Percentiles rank a stretch among this genome's conserved stretches.
Conservation (phyloP, 108 stramenopile genomes). For the Fistulifera pelliculosa region DNA sequence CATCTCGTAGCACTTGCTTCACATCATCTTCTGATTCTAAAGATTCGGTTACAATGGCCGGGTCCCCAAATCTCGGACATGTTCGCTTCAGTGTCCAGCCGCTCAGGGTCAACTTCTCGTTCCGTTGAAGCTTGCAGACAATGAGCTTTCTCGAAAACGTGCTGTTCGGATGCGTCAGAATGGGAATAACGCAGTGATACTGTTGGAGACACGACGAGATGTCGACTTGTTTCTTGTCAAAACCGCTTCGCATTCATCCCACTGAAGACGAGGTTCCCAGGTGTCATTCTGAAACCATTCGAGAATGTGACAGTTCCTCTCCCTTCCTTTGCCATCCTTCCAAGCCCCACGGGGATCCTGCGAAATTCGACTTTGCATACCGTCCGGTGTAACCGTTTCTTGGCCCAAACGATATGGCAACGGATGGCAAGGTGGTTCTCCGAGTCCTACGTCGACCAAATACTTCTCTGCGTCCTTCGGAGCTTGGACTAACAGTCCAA, state of each 20-base stretch:
- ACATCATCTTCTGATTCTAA: no score
- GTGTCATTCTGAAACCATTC: constrained; percentile 10
- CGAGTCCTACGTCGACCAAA: constrained; percentile 39
- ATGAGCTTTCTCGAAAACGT: constrained; percentile 18
- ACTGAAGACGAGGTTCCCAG: constrained; percentile 19
- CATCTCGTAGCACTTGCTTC: no score
- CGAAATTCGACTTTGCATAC: constrained; percentile 18
- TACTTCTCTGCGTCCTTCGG: not conserved
- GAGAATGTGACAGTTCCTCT: constrained; percentile 2
- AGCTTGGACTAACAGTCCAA: not conserved
- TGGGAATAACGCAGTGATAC: not conserved
- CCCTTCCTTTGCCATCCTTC: not conserved
- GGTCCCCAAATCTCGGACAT: no score
- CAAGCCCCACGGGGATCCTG: constrained; percentile 1
- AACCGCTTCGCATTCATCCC: constrained; percentile 3
- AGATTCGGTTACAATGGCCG: no score
- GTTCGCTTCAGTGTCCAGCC: no score
- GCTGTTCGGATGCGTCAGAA: constrained; percentile 5
- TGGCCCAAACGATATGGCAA: constrained; percentile 9
- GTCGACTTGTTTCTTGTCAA: not conserved
- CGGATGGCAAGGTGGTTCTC: constrained; percentile 26
- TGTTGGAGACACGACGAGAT: not conserved
- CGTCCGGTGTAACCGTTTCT: constrained; percentile 21
- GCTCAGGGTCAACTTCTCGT: constrained; percentile 14
- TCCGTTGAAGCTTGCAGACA: constrained; percentile 14